Evolutionary conservation across 148 eudicot species (phyloP).

Genomic region (Cornus controversa): DNA sequence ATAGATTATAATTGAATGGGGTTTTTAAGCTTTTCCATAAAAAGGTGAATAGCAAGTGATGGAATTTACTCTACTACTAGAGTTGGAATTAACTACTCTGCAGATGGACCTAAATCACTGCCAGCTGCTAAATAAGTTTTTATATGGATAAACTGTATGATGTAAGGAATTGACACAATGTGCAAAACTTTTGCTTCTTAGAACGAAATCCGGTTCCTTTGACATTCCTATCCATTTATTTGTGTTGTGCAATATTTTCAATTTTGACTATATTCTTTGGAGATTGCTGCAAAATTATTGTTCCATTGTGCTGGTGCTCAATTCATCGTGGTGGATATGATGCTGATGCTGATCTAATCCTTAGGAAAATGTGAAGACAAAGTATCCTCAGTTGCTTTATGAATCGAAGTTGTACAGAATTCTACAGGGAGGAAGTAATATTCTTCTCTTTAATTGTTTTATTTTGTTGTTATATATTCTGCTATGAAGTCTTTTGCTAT

Average conservation of each 20-base stretch:
- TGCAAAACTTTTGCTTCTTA: neutral
- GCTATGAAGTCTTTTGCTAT: neutral
- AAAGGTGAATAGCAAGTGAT: neutral
- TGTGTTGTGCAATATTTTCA: neutral
- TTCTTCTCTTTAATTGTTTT: neutral
- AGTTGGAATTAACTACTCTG: neutral
- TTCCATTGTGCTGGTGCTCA: neutral
- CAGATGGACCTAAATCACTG: neutral
- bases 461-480: neutral
- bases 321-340: neutral
- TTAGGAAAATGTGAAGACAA: constrained; percentile 94
- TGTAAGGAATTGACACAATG: neutral
- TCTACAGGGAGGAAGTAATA: constrained; percentile 95
- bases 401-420: constrained; percentile 90
- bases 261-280: neutral
- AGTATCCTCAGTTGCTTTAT: constrained; percentile 87
- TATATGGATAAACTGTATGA: neutral
- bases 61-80: too few species aligned
- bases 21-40: neutral
- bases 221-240: neutral
- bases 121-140: neutral
- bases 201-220: neutral
- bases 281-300: neutral
- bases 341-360: constrained; percentile 6
- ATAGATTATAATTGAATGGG: too few species aligned